A percentile compares a stretch with the other conserved stretches of the same genome.
Conservation (phyloP, 495 filamentous ascomycete species). For the Gamarada debralockiae region DNA sequence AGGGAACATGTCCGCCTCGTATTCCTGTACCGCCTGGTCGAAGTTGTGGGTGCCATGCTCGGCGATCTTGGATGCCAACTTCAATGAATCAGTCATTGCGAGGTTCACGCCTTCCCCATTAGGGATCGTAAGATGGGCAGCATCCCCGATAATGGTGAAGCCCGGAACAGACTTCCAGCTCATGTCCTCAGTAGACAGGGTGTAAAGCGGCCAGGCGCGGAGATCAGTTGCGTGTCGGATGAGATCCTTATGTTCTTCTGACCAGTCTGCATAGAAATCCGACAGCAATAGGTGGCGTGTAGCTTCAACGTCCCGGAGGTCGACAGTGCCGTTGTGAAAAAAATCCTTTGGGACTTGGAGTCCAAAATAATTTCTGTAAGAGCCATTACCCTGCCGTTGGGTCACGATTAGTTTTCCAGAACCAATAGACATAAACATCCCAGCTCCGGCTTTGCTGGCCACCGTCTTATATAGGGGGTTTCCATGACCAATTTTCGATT, state of each 20-base stretch:
- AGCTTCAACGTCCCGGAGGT: conserved; percentile 16
- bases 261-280: conserved; percentile 27
- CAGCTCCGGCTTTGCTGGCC: conserved; percentile 16
- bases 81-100: conserved; percentile 34
- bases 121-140: conserved; percentile 43
- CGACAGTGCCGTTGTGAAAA: conserved; percentile 12
- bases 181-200: conserved; percentile 16
- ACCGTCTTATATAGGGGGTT: conserved; percentile 26
- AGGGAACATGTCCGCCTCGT: conserved; percentile 28
- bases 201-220: conserved; percentile 30
- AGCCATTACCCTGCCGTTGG: conserved; percentile 26
- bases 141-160: conserved; percentile 57
- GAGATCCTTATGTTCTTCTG: conserved; percentile 23
- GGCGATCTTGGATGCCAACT: conserved; percentile 40
- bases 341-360: conserved; percentile 22
- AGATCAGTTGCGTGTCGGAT: conserved; percentile 25
- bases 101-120: conserved; percentile 33
- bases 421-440: conserved; percentile 18
- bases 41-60: conserved; percentile 22
- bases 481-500: conserved; percentile 19
- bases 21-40: conserved; percentile 23
- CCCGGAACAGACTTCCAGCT: conserved; percentile 30
- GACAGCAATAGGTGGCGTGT: conserved; percentile 18
- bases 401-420: conserved; percentile 20
- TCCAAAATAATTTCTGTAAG: conserved; percentile 30